A percentile compares a stretch with the other conserved stretches of the same genome.
phyloP scores from a whole-genome alignment of 345 rosid genomes.

The Diplotaxis tenuifolia region DNA sequence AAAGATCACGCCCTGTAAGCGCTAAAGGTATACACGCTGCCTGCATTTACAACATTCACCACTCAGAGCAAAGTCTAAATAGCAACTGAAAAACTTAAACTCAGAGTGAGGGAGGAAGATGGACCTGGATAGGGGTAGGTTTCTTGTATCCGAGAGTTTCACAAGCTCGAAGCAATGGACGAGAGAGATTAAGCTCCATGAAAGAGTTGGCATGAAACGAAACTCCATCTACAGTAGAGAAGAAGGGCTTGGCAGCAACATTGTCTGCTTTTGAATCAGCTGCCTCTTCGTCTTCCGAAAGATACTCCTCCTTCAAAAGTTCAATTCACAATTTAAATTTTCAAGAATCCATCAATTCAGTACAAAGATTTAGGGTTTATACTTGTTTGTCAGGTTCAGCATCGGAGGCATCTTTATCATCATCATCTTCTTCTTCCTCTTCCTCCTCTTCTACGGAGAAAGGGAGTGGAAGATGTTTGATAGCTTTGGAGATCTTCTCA shows the following conservation, averaged over 20 bases:
- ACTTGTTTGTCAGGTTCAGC: slow-evolving; percentile 70
- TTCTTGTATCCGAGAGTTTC: slow-evolving; percentile 83
- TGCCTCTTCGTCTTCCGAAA: slow-evolving; percentile 61
- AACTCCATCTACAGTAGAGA: slow-evolving; percentile 61
- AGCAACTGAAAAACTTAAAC: not conserved
- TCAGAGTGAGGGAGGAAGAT: not conserved
- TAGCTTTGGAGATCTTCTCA: slow-evolving; percentile 69
- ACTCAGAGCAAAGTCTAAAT: not conserved
- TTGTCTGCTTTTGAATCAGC: slow-evolving; percentile 41
- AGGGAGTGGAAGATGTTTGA: slow-evolving; percentile 44
- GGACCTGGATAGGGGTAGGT: slow-evolving; percentile 96
- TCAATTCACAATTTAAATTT: not conserved
- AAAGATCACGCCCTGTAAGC: slow-evolving; percentile 87
- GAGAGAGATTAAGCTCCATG: slow-evolving; percentile 86
- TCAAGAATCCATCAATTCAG: not conserved
- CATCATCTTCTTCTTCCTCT: not conserved
- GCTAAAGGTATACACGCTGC: slow-evolving; percentile 93
- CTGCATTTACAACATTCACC: slow-evolving; percentile 39
- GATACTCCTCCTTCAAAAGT: slow-evolving; percentile 59
- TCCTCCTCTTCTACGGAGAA: slow-evolving; percentile 30
- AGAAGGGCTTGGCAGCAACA: slow-evolving; percentile 55
- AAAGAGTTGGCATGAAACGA: slow-evolving; percentile 83
- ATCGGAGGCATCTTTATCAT: slow-evolving; percentile 36
- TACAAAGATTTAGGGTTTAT: not conserved
- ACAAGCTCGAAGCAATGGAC: slow-evolving; percentile 89